These are phyloP conservation scores for Trichaptum fuscoviolaceum DNA, from an alignment of 768 basidiomycete species.

Conservation along the genomic window DNA sequence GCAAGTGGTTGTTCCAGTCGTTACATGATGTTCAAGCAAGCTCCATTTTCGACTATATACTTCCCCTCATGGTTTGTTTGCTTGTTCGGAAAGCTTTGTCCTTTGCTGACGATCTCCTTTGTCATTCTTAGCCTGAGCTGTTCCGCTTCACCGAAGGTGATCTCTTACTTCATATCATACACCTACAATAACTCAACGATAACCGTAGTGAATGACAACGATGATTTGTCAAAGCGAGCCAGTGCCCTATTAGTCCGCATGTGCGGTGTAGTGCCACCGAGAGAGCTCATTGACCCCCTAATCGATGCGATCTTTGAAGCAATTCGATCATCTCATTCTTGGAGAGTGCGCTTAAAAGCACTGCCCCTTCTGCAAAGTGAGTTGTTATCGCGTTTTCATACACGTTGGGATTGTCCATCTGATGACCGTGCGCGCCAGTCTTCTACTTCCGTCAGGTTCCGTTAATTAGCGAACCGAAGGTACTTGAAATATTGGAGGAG, in stretches of 20 bases:
- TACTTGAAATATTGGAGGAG: constrained; percentile 78
- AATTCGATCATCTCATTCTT: constrained; percentile 78
- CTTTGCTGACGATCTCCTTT: constrained; percentile 8
- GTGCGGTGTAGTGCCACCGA: constrained; percentile 80
- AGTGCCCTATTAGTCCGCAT: constrained; percentile 72
- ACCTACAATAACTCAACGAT: not conserved
- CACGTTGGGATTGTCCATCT: not conserved
- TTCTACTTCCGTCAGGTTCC: constrained; percentile 88
- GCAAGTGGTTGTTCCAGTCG: constrained; percentile 73
- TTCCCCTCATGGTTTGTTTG: constrained; percentile 66
- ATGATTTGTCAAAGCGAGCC: constrained; percentile 61
- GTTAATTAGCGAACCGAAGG: constrained; percentile 68
- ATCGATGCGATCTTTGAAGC: constrained; percentile 71
- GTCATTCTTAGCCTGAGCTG: constrained; percentile 54
- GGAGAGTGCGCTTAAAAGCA: constrained; percentile 83
- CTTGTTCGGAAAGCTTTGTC: not conserved
- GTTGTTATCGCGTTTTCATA: constrained; percentile 10
- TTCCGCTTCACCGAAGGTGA: constrained; percentile 70
- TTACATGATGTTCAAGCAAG: constrained; percentile 75
- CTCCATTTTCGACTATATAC: constrained; percentile 73
- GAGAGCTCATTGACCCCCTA: constrained; percentile 59
- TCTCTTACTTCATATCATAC: constrained; percentile 13
- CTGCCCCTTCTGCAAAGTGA: constrained; percentile 77
- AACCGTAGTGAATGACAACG: constrained; percentile 62
- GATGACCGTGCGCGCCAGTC: constrained; percentile 32